Evolutionary conservation across 2,329 filamentous ascomycete genomes (phyloP).

Genomic region (Blumeriella jaapii): DNA sequence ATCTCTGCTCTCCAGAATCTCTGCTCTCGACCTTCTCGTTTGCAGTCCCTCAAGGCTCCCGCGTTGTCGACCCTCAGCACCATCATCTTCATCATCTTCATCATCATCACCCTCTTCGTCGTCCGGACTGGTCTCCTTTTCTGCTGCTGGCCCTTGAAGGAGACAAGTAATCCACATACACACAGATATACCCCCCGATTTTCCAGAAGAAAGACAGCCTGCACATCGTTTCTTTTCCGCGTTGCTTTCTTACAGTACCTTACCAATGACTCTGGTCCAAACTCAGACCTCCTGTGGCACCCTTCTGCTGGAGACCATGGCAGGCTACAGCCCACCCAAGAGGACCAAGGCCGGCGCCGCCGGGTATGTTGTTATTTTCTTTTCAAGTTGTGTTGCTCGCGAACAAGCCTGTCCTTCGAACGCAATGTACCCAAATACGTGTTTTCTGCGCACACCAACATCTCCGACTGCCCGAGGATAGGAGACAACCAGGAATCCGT

Average conservation of each 20-base stretch:
- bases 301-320: slow-evolving; percentile 25
- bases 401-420: slow-evolving; percentile 22
- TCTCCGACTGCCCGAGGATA: slow-evolving; percentile 6
- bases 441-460: slow-evolving; percentile 10
- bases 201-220: neutral
- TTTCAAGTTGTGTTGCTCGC: slow-evolving; percentile 11
- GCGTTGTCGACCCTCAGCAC: slow-evolving; percentile 6
- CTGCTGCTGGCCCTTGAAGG: slow-evolving; percentile 14
- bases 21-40: slow-evolving; percentile 13
- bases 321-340: slow-evolving; percentile 22
- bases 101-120: too few species aligned
- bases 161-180: slow-evolving; percentile 8
- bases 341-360: slow-evolving; percentile 23
- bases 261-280: slow-evolving; percentile 26
- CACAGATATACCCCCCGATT: slow-evolving; percentile 1
- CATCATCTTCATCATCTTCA: too few species aligned
- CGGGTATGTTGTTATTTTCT: slow-evolving; percentile 26
- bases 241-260: too few species aligned
- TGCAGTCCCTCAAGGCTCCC: slow-evolving; percentile 11
- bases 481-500: neutral
- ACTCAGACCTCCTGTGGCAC: slow-evolving; percentile 22
- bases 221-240: too few species aligned
- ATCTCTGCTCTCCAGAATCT: too few species aligned
- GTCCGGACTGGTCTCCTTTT: slow-evolving; percentile 5
- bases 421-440: slow-evolving; percentile 22